Base-by-base conservation (phyloP, 1,284 basidiomycete genomes). In the Cryptococcus deneoformans region DNA sequence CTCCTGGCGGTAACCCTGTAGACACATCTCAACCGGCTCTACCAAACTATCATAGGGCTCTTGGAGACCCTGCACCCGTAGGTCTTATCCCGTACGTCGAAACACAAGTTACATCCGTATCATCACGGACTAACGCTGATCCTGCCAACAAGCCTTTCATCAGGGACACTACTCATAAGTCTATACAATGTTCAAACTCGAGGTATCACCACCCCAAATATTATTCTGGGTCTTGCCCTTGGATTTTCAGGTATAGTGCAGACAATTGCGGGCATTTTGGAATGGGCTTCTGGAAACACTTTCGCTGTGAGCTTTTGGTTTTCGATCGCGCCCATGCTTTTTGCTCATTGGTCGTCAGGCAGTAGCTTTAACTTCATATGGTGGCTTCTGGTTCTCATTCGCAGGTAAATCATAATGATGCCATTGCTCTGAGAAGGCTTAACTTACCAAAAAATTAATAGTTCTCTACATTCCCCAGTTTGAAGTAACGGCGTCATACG, bases 381-480 rank as follows among this genome's bases (percentile, higher is more conserved):
- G 89, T 54, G 85, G 85, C 1, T 92, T 92, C 81, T 91, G 89
- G 89, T 78, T 90, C 76, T 88, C 87, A 2, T 90, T 84, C 56
- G 66, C 62, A 14, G 44, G 65, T 68, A 44, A 58, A 62, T 60
- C 10, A 54, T 46, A 12, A 11, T 10, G 10, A 10, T 7, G 12
- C 16, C 14, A 29, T 42, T 16, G 11, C 42, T 29, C 20, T 3
- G 29, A 16, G 16, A 14, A 3, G 11, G n/a, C 16, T 16, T 34
- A 14, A 12, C 24, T 7, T 20, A 34, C 20, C 3, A 5, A 16
- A 24, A 12, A 20, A 10, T 14, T 12, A 10, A 20, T 34, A 69
- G 67, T 58, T 42, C 57, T 74, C 46, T 74, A 70, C 64, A 69
- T 74, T 50, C 76, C 76, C n/a, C 66, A 69, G 63, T 76, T 80